Conservation (phyloP, 768 basidiomycete species). For the Pleurotus tuoliensis region DNA sequence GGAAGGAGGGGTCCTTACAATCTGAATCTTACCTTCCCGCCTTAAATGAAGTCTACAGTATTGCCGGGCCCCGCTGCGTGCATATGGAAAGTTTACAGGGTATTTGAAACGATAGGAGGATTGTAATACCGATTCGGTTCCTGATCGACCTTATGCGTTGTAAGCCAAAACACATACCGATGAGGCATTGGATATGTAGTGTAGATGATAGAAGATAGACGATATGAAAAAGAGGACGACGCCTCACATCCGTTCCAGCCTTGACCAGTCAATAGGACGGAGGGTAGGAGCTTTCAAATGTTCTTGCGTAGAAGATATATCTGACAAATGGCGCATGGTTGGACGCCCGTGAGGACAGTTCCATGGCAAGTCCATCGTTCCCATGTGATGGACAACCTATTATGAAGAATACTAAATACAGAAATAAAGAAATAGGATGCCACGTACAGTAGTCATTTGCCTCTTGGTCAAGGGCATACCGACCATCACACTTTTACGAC, state of each 20-base stretch:
- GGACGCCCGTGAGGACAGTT: constrained; percentile 86
- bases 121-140: too few species aligned
- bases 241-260: constrained; percentile 9
- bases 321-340: constrained; percentile 74
- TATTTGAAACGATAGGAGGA: too few species aligned
- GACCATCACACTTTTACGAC: constrained; percentile 95
- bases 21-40: too few species aligned
- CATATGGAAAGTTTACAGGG: too few species aligned
- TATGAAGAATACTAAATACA: constrained; percentile 4
- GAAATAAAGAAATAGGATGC: not conserved
- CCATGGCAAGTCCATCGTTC: constrained; percentile 83
- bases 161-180: too few species aligned
- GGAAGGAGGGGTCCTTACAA: too few species aligned
- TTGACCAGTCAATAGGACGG: constrained; percentile 32
- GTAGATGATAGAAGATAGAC: constrained; percentile 11
- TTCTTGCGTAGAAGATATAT: constrained; percentile 30
- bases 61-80: too few species aligned
- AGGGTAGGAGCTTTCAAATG: not conserved
- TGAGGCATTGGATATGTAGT: too few species aligned
- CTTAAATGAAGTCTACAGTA: too few species aligned
- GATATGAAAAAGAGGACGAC: not conserved
- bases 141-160: too few species aligned
- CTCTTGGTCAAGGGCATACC: constrained; percentile 73
- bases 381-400: constrained; percentile 79
- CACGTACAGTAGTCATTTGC: constrained; percentile 74